Base-by-base conservation (phyloP, 768 basidiomycete genomes). In the Boletus eberwhitei region DNA sequence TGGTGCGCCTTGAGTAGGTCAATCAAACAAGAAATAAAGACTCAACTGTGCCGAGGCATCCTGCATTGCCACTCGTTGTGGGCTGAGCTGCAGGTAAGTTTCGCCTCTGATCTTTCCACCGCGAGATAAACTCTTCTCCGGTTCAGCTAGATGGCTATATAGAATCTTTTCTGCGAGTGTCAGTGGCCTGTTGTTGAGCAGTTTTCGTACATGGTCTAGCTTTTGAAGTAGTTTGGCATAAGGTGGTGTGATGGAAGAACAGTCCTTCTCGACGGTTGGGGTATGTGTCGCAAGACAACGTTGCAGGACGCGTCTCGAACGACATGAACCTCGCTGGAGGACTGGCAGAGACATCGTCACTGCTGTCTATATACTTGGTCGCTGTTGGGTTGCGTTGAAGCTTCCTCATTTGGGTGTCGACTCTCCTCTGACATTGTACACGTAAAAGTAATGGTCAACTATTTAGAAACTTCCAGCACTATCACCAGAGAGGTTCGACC, bases 121-220 rank as follows among this genome's bases (percentile, higher is more conserved):
- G 42, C 80, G 73, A 35, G 80, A 79, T 44, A 95, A 73, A 50
- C 77, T 84, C 63, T 85, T 83, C 53, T 87, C 82, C 5, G 92
- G 91, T 61, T 96, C 82, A 58, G 83, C 73, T 51, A 98, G 75
- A 73, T 99, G 97, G 63, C 91, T 87, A 74, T 97, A 98, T 31
- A 99, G 79, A 40, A 98, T 95, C 79, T 99, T 99, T 74, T 99
- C 97, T 21, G 95, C 88, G n/a, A 99, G 79, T 3, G 94, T 93
- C 51, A 99, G 75, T 36, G 94, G 95, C 50, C 86, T 78, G 60
- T 84, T 77, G 61, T 78, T 74, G 52, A 98, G 79, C 42, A 89
- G 72, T 51, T 78, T 68, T 41, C 89, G 84, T 50, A 93, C 90
- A 49, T 73, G 73, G 50, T 81, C 75, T 52, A 97, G 81, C 46